Base-by-base conservation (phyloP, 2,329 filamentous ascomycete species). In the Ophiostoma himal-ulmi region DNA sequence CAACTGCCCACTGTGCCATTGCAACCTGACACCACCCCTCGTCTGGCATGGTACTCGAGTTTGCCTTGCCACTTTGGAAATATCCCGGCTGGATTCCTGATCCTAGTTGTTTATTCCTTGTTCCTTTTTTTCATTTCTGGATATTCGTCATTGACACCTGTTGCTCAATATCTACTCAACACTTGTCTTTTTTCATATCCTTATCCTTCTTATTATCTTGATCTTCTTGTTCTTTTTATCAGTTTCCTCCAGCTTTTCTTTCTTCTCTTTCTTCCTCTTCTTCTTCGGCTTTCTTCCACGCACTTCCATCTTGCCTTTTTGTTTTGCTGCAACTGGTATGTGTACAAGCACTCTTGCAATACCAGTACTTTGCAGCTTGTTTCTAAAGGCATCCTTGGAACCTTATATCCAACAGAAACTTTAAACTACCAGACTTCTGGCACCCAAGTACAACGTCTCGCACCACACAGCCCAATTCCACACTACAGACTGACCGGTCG, bases 21-120 rank as follows among this genome's bases (percentile, higher is more conserved):
- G 26, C 57, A 62, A 62, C 57, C 57, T 22, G 34, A 13, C 57
- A 62, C 57, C 57, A 62, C 57, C n/a, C 13, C 11, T 62, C 57
- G 22, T 62, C 26, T 57, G 52, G 52, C 17, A 17, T 48, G 22
- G 52, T 57, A n/a, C 17, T 26, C 7, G 1, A n/a, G 14, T 6
- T 48, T 17, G 44, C 37, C 37, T 39, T 48, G 44, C 44, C 44
- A 14, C 41, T 44, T 44, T 30, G 3, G 30, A 17, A 10, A 39
- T 13, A 44, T 44, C 5, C 30, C 30, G 30, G 1, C 30, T 30
- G 30, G 30, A 30, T 30, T 30, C 30, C 30, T 30, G 41, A 5
- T 44, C 17, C 13, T 10, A 39, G 13, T 17, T 14, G 5, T 48
- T 48, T 57, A 57, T 57, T 57, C 52, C 52, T 54, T 52, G n/a